phyloP scores from a whole-genome alignment of 352 stramenopile genomes.

The Globisporangium uncinulatum region DNA sequence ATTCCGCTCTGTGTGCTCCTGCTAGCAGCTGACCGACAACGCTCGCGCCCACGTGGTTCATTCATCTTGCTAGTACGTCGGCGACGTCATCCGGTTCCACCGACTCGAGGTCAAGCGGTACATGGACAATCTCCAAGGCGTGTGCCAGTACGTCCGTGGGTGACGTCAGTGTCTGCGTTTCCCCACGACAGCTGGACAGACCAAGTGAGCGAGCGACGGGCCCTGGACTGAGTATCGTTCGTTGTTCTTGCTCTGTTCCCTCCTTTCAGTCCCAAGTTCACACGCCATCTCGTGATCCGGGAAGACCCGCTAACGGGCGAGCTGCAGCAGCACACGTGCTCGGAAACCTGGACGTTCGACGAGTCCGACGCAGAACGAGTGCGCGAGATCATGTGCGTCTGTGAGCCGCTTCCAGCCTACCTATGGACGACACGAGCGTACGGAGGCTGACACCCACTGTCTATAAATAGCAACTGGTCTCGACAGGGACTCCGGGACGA shows the following conservation, averaged over 20 bases:
- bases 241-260: not conserved
- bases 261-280: constrained; percentile 11
- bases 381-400: constrained; percentile 31
- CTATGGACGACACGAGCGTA: not conserved
- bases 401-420: not conserved
- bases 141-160: constrained; percentile 32
- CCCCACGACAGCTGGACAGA: too few species aligned
- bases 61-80: constrained; percentile 34
- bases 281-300: constrained; percentile 58
- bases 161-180: not conserved
- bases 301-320: constrained; percentile 15
- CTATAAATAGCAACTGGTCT: constrained; percentile 49
- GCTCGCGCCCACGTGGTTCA: too few species aligned
- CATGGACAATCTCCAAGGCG: constrained; percentile 45
- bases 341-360: constrained; percentile 58
- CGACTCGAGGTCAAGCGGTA: constrained; percentile 65
- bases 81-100: constrained; percentile 78
- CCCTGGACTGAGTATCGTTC: not conserved
- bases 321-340: constrained; percentile 44
- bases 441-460: too few species aligned
- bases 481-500: constrained; percentile 31
- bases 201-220: too few species aligned
- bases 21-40: too few species aligned
- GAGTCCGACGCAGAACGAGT: constrained; percentile 38
- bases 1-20: not conserved